phyloP scores from a whole-genome alignment of 768 basidiomycete species.

The Tulasnella sp. region DNA sequence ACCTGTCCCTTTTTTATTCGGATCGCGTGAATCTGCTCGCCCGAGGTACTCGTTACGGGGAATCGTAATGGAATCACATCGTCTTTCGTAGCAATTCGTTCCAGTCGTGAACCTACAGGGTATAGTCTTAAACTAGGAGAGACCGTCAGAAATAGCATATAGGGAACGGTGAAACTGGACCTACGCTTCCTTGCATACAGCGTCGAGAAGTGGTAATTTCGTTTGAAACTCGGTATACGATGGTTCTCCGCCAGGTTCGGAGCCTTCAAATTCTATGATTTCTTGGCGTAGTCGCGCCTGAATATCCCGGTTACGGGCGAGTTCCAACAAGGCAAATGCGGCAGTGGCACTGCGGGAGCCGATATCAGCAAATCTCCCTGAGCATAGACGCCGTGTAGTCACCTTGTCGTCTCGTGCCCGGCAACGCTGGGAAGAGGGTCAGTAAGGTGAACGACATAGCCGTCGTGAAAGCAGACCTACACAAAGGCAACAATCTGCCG shows the following conservation, averaged over 20 bases:
- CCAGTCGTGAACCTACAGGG: constrained; percentile 31
- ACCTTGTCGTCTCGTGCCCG: constrained; percentile 34
- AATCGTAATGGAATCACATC: constrained; percentile 33
- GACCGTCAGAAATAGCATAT: too few relatives aligned
- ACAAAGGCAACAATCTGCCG: constrained; percentile 28
- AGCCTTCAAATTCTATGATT: constrained; percentile 22
- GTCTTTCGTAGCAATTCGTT: constrained; percentile 32
- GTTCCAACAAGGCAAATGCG: constrained; percentile 30
- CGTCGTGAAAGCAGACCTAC: constrained; percentile 10
- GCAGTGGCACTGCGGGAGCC: constrained; percentile 22
- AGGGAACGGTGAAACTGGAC: constrained; percentile 11
- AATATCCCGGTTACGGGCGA: constrained; percentile 30
- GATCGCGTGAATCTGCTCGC: constrained; percentile 24
- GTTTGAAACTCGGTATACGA: constrained; percentile 29
- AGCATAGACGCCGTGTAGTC: not conserved
- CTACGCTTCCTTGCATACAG: constrained; percentile 33
- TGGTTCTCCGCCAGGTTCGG: constrained; percentile 21
- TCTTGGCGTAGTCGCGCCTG: constrained; percentile 34
- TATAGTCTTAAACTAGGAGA: constrained; percentile 30
- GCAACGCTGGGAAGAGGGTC: constrained; percentile 25
- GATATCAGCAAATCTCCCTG: not conserved
- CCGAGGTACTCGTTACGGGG: constrained; percentile 26
- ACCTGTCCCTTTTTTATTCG: constrained; percentile 32
- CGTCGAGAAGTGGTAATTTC: constrained; percentile 32
- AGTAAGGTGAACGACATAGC: not conserved